Conservation (phyloP, 768 basidiomycete genomes). For the Agaricus subrufescens region DNA sequence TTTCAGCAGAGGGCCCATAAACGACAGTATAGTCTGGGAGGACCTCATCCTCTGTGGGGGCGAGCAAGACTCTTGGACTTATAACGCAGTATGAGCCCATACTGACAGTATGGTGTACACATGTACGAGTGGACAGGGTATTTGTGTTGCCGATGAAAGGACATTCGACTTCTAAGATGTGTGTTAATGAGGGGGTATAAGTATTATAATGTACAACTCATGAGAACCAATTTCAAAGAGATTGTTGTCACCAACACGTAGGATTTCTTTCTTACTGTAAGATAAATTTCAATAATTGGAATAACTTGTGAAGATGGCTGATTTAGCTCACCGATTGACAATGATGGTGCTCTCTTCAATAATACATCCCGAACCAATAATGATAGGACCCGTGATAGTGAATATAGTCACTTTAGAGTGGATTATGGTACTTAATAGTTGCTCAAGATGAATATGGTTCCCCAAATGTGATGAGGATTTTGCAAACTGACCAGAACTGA, state of each 20-base stretch:
- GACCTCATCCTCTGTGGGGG: slow-evolving; percentile 71
- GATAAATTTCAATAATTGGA: not conserved
- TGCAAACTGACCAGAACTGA: slow-evolving; percentile 62
- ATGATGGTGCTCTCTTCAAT: slow-evolving; percentile 90
- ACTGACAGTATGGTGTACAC: slow-evolving; percentile 79
- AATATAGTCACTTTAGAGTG: slow-evolving; percentile 95
- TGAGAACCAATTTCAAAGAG: slow-evolving; percentile 92
- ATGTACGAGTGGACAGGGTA: slow-evolving; percentile 78
- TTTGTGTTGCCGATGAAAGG: slow-evolving; percentile 83
- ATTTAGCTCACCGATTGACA: slow-evolving; percentile 63
- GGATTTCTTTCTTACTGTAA: slow-evolving; percentile 66
- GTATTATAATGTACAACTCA: slow-evolving; percentile 33
- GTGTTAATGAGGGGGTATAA: not conserved
- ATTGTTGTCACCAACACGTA: slow-evolving; percentile 93
- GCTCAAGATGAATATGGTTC: not conserved
- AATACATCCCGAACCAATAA: slow-evolving; percentile 84
- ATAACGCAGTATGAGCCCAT: slow-evolving; percentile 80
- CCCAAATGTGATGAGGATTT: not conserved
- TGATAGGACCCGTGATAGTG: slow-evolving; percentile 85
- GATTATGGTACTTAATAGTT: slow-evolving; percentile 65
- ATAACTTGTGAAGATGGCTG: not conserved
- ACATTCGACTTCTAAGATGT: slow-evolving; percentile 72
- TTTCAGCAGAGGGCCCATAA: slow-evolving; percentile 71
- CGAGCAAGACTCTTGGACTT: slow-evolving; percentile 76
- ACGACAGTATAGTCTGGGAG: slow-evolving; percentile 82